A percentile compares a stretch with the other conserved stretches of the same genome.
Conservation (phyloP, 2,329 filamentous ascomycete genomes). For the Gaeumannomyces tritici region DNA sequence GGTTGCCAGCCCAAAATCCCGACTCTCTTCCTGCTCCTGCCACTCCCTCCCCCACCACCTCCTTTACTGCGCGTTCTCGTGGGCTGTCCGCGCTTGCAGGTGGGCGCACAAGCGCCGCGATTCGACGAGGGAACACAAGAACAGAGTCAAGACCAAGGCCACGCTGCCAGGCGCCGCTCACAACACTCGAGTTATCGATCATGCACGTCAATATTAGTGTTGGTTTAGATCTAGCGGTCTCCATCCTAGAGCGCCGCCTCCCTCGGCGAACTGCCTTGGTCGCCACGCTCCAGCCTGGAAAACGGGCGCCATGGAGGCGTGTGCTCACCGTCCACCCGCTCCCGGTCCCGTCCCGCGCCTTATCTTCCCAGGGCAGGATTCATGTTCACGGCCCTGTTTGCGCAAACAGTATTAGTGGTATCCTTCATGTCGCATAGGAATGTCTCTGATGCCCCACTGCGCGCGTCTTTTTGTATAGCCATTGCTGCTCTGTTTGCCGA, state of each 20-base stretch:
- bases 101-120: not conserved
- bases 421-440: not conserved
- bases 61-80: not conserved
- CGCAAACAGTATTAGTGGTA: not conserved
- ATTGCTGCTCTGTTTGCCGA: not conserved
- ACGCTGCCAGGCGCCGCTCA: not conserved
- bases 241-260: not conserved
- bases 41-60: not conserved
- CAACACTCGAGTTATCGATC: conserved; percentile 6
- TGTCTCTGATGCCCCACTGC: not conserved
- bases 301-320: not conserved
- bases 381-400: not conserved
- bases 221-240: conserved; percentile 10
- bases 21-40: not conserved
- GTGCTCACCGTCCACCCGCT: not conserved
- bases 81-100: not conserved
- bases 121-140: not conserved
- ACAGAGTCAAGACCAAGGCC: too few relatives aligned
- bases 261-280: too few relatives aligned
- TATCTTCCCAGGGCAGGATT: not conserved
- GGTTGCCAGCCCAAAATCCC: not conserved
- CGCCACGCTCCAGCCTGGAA: not conserved
- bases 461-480: not conserved
- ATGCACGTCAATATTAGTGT: conserved; percentile 8
- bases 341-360: not conserved